Conservation (phyloP, 495 filamentous ascomycete genomes). For the Bombardia bombarda region DNA sequence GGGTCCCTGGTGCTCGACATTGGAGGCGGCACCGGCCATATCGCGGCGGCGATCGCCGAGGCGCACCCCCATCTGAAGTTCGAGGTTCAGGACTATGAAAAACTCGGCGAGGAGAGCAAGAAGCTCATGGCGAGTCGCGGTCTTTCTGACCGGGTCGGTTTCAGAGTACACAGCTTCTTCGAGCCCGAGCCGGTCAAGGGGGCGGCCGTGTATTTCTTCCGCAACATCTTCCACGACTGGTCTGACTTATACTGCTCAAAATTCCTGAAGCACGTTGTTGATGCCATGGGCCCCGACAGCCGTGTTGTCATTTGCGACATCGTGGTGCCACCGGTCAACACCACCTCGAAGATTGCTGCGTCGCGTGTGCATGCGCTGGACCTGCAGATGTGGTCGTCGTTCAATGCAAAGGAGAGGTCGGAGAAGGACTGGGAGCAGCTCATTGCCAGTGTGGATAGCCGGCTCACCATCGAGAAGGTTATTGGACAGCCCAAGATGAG, state of each 20-base stretch:
- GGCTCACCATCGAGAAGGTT: slow-evolving; percentile 4
- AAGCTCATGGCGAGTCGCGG: background rate
- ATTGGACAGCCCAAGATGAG: slow-evolving; percentile 8
- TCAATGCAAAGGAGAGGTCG: slow-evolving; percentile 11
- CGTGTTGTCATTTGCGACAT: slow-evolving; percentile 28
- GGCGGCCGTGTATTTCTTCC: slow-evolving; percentile 30
- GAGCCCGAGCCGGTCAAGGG: slow-evolving; percentile 21
- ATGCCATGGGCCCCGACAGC: slow-evolving; percentile 24
- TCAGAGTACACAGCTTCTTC: slow-evolving; percentile 31
- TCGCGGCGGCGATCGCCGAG: slow-evolving; percentile 24
- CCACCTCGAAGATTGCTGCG: slow-evolving; percentile 6
- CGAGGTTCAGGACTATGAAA: slow-evolving; percentile 28
- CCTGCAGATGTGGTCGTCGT: slow-evolving; percentile 11
- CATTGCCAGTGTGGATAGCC: slow-evolving; percentile 7
- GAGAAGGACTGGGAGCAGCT: slow-evolving; percentile 9
- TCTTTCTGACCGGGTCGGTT: slow-evolving; percentile 14
- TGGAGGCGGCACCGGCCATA: slow-evolving; percentile 39
- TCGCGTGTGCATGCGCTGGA: slow-evolving; percentile 7
- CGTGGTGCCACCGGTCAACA: slow-evolving; percentile 17
- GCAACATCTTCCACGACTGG: slow-evolving; percentile 38
- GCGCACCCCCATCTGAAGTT: slow-evolving; percentile 26
- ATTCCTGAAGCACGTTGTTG: slow-evolving; percentile 27
- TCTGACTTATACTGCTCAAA: slow-evolving; percentile 23
- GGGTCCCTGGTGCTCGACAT: slow-evolving; percentile 24
- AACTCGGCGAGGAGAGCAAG: slow-evolving; percentile 5